Evolutionary conservation across 2,329 filamentous ascomycete species (phyloP).

Genomic region (Karstenula rhodostoma): DNA sequence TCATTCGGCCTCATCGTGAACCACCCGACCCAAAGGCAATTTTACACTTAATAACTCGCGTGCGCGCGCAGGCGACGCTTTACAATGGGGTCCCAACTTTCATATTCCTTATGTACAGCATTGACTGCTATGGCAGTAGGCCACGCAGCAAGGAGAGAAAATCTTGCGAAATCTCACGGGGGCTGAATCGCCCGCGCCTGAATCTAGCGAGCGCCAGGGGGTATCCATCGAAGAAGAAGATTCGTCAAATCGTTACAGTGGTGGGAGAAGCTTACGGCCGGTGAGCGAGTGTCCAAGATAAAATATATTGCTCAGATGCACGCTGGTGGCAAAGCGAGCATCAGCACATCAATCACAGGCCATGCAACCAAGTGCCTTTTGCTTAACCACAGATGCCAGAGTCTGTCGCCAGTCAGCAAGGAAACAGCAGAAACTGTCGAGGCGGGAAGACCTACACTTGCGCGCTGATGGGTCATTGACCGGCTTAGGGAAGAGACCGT

Average conservation of each 20-base stretch:
- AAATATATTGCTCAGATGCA: not conserved
- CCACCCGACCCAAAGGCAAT: slow-evolving; percentile 1
- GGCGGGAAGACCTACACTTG: slow-evolving; percentile 44
- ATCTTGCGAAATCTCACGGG: not conserved
- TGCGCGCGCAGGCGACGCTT: not conserved
- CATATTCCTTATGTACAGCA: slow-evolving; percentile 12
- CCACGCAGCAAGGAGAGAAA: not conserved
- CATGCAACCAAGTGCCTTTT: slow-evolving; percentile 10
- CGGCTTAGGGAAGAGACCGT: slow-evolving; percentile 60
- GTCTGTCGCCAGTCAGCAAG: slow-evolving; percentile 37
- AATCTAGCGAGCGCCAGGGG: slow-evolving; percentile 17
- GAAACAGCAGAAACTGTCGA: not conserved
- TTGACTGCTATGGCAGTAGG: not conserved
- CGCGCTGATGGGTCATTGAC: slow-evolving; percentile 37
- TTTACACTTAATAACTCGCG: not conserved
- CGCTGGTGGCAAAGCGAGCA: slow-evolving; percentile 4
- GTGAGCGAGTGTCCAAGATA: slow-evolving; percentile 9
- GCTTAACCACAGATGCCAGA: slow-evolving; percentile 48
- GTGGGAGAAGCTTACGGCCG: not conserved
- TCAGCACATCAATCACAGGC: not conserved
- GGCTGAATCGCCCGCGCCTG: not conserved
- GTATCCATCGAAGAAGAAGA: slow-evolving; percentile 14
- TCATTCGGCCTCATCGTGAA: not conserved
- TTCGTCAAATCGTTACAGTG: slow-evolving; percentile 17
- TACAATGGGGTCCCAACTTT: slow-evolving; percentile 1